Evolutionary conservation across 177 flowering plant genomes (phyloP), one percentile per base, ranked within the genome.

Genomic region (Vitis hybrid): DNA sequence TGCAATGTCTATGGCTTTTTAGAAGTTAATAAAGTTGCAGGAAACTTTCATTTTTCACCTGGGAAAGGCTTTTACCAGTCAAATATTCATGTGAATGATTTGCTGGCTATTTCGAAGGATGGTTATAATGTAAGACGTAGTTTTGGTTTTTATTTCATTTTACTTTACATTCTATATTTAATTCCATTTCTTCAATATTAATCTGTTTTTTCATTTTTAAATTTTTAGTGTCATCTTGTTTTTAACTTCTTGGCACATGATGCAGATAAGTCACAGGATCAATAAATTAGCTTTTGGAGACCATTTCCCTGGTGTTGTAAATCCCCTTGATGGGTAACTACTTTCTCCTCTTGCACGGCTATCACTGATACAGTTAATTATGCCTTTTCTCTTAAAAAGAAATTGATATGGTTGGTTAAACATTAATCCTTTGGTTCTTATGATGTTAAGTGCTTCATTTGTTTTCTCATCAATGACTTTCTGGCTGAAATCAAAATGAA

Each of bases 11-110:
- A 85, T 69, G 95, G 95, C 65, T 76, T 86, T 54, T 57, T 90
- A 72, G 91, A 88, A 81, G 91, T 88, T 57, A 89, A 84, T 69
- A 90, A 83, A 81, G 91, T 90, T 35, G 95, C 95, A 69, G 95
- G 95, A 66, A 87, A 78, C 72, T 83, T 90, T 70, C 92, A 90
- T 75, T 88, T 90, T 82, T 75, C 81, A 35, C 82, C 89, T 72
- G 92, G 92, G 69, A 88, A 88, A 77, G 81, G 89, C 76, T 87
- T 90, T 73, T 89, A 80, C 51, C 90, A 76, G 52, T 73, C 92
- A 65, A 76, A 68, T 74, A 2, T 90, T 63, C 80, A 68, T 66
- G 16, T 86, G 67, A 69, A 69, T 56, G 90, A 86, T 77, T 75
- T 90, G 72, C 74, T 90, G 70, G 83, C 76, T 65, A 57, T 87